A percentile compares a stretch with the other conserved stretches of the same genome.
Evolutionary conservation across 257 asterid species (phyloP).

Genomic region (Salvia hispanica): DNA sequence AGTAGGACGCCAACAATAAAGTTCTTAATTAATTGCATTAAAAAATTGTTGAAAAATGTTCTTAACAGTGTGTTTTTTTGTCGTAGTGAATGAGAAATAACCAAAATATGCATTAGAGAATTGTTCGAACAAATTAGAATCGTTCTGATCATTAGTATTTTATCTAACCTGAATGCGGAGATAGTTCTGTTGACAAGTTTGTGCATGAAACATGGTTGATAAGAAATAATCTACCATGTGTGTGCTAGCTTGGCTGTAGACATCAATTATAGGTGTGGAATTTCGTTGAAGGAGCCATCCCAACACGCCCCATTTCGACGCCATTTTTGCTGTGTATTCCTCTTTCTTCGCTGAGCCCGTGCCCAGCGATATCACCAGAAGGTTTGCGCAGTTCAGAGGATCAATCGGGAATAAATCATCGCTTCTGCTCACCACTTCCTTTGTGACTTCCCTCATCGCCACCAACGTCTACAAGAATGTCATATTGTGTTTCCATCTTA

Average conservation of each 20-base stretch:
- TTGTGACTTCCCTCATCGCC: slow-evolving; percentile 51
- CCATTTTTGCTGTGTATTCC: slow-evolving; percentile 47
- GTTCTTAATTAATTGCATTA: no score
- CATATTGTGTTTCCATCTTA: no score
- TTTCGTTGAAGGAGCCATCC: slow-evolving; percentile 51
- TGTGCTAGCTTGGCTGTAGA: slow-evolving; percentile 42
- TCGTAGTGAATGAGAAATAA: no score
- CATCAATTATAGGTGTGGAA: slow-evolving; percentile 48
- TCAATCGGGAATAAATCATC: slow-evolving; percentile 38
- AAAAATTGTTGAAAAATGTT: no score
- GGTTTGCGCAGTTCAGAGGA: slow-evolving; percentile 43
- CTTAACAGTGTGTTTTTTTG: no score
- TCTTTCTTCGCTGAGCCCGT: slow-evolving; percentile 47
- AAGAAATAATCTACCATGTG: slow-evolving; percentile 52
- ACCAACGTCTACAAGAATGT: slow-evolving; percentile 42
- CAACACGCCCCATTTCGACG: slow-evolving; percentile 53
- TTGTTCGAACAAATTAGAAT: no score
- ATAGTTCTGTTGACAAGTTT: slow-evolving; percentile 40
- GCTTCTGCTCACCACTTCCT: slow-evolving; percentile 29
- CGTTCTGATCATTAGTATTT: no score
- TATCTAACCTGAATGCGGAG: slow-evolving; percentile 50
- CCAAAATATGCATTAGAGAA: no score
- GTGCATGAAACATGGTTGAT: slow-evolving; percentile 41
- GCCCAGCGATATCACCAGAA: slow-evolving; percentile 56
- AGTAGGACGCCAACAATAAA: no score